Percentiles rank a stretch among this genome's conserved stretches.
These are phyloP conservation scores for Diaporthe helianthi DNA, from an alignment of 2,329 filamentous ascomycete genomes.

Conservation along the genomic window DNA sequence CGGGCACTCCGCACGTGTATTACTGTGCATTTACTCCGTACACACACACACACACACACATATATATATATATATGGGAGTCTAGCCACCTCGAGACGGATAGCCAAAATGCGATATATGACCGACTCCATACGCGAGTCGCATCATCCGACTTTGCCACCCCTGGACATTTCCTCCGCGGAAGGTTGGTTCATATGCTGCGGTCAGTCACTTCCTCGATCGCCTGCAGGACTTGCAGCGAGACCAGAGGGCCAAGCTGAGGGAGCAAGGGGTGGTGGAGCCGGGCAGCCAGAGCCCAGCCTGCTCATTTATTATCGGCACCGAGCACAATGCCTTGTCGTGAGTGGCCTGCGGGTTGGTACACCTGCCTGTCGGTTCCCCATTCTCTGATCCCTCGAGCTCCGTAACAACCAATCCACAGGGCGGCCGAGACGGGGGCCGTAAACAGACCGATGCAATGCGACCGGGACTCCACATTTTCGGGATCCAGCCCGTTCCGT, in stretches of 20 bases:
- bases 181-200: constrained; percentile 10
- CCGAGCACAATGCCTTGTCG: constrained; percentile 14
- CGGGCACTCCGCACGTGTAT: constrained; percentile 23
- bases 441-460: constrained; percentile 25
- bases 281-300: too few relatives aligned
- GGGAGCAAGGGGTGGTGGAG: constrained; percentile 23
- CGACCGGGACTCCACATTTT: constrained; percentile 20
- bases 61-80: constrained; percentile 27
- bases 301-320: constrained; percentile 17
- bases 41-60: too few relatives aligned
- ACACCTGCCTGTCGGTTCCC: constrained; percentile 16
- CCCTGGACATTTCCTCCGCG: constrained; percentile 17
- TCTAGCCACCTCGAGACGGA: constrained; percentile 14
- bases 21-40: too few relatives aligned
- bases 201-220: constrained; percentile 26
- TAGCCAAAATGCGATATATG: constrained; percentile 33
- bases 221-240: constrained; percentile 20
- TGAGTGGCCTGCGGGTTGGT: constrained; percentile 6
- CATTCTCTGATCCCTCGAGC: constrained; percentile 14
- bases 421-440: constrained; percentile 27
- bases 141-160: constrained; percentile 25
- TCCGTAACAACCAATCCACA: constrained; percentile 21
- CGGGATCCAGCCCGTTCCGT: constrained; percentile 18
- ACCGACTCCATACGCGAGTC: constrained; percentile 23
- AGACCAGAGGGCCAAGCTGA: constrained; percentile 17